Evolutionary conservation across 2,329 filamentous ascomycete species (phyloP).

Genomic region (Trichoderma atroviride): DNA sequence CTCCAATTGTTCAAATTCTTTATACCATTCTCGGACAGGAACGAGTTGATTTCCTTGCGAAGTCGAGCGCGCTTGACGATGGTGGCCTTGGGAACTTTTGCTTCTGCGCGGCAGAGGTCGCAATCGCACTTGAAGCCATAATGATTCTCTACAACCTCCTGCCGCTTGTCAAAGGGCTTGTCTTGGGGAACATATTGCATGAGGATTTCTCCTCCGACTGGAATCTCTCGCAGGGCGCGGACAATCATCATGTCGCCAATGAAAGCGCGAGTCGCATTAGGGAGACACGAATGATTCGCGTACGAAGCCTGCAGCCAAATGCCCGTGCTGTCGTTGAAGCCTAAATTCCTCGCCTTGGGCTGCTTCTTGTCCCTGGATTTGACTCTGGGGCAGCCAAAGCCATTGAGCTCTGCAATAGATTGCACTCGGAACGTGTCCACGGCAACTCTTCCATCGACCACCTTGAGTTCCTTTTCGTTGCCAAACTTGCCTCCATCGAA

Average conservation of each 20-base stretch:
- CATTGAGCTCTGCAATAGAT: neutral
- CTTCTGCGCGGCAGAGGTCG: neutral
- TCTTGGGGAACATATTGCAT: neutral
- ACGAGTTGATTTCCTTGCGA: neutral
- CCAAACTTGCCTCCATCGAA: neutral
- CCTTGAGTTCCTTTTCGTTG: neutral
- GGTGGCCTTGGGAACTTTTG: neutral
- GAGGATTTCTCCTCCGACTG: neutral
- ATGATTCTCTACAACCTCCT: neutral
- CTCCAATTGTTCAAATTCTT: neutral
- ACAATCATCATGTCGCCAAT: neutral
- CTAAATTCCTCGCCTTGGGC: neutral
- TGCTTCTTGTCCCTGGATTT: neutral
- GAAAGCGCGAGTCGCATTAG: neutral
- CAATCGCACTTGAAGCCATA: neutral
- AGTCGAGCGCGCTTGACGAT: neutral
- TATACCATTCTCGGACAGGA: neutral
- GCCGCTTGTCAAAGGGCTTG: neutral
- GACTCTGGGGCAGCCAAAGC: neutral
- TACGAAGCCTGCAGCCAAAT: neutral
- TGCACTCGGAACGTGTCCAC: neutral
- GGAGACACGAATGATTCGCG: neutral
- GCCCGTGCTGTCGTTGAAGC: neutral
- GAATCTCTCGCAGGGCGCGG: neutral
- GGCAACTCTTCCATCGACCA: neutral